Percentiles rank a stretch among this genome's conserved stretches.
These are phyloP conservation scores for Lipomyces orientalis DNA, from an alignment of 805 yeast genomes.

Conservation along the genomic window DNA sequence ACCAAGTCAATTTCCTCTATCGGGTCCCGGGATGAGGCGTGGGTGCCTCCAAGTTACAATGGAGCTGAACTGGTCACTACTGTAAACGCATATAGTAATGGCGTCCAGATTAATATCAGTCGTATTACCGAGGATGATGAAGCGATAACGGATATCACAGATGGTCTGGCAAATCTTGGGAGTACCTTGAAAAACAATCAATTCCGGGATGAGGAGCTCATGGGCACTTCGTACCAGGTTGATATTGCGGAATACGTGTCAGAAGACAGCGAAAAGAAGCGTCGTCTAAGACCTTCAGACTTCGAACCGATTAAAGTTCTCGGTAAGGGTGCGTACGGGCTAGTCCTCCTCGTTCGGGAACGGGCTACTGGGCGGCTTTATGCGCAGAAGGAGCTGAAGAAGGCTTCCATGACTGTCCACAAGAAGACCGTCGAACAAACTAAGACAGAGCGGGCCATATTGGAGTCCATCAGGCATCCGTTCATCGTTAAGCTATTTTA, in stretches of 20 bases:
- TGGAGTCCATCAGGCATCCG: constrained; percentile 75
- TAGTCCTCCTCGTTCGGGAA: constrained; percentile 78
- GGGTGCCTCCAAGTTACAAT: constrained; percentile 12
- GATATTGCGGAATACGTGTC: constrained; percentile 52
- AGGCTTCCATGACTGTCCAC: constrained; percentile 75
- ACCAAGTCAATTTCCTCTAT: constrained; percentile 32
- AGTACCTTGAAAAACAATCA: constrained; percentile 22
- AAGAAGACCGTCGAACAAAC: constrained; percentile 71
- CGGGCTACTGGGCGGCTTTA: constrained; percentile 63
- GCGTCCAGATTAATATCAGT: constrained; percentile 2
- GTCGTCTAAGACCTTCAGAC: constrained; percentile 48
- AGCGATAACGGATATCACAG: background rate
- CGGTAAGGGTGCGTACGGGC: constrained; percentile 90
- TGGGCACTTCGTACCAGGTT: constrained; percentile 60
- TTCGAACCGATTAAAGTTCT: constrained; percentile 77
- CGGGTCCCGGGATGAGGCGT: constrained; percentile 26
- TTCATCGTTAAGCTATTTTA: constrained; percentile 81
- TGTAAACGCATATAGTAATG: constrained; percentile 2
- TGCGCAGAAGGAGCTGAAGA: constrained; percentile 85
- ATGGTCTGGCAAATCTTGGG: constrained; percentile 16
- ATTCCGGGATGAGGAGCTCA: constrained; percentile 38
- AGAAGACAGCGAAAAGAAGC: constrained; percentile 37
- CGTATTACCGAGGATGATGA: constrained; percentile 23
- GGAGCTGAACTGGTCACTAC: constrained; percentile 2
- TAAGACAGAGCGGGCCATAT: constrained; percentile 75